A percentile compares a stretch with the other conserved stretches of the same genome.
Conservation (phyloP, 257 asterid genomes). For the Capsicum baccatum region DNA sequence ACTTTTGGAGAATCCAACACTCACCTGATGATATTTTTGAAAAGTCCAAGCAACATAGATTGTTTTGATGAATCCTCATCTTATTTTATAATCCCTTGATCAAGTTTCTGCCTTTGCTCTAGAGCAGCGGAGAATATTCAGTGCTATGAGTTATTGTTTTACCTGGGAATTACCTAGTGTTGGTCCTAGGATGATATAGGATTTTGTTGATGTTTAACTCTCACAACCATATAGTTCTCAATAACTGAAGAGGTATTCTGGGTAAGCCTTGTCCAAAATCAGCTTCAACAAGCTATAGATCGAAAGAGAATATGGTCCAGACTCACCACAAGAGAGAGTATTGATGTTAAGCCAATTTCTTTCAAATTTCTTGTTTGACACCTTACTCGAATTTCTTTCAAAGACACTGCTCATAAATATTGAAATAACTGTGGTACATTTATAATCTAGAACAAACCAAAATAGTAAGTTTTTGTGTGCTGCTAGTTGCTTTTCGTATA, state of each 20-base stretch:
- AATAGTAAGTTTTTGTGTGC: neutral
- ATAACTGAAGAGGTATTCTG: slow-evolving; percentile 87
- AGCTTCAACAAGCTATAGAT: slow-evolving; percentile 82
- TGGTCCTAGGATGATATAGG: neutral
- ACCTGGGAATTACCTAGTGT: neutral
- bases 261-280: slow-evolving; percentile 86
- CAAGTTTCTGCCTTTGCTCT: neutral
- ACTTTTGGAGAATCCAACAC: too few relatives aligned
- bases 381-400: neutral
- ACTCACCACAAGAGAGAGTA: slow-evolving; percentile 90
- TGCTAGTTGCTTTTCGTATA: neutral
- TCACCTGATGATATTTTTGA: too few relatives aligned
- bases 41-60: too few relatives aligned
- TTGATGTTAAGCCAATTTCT: slow-evolving; percentile 67
- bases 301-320: slow-evolving; percentile 99
- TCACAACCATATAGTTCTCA: neutral
- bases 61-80: too few relatives aligned
- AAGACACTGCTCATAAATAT: neutral
- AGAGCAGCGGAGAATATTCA: slow-evolving; percentile 12
- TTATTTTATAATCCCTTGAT: neutral
- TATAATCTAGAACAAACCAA: slow-evolving; percentile 1
- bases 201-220: neutral
- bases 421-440: neutral
- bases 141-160: slow-evolving; percentile 5
- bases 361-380: neutral